A percentile compares a stretch with the other conserved stretches of the same genome.
Conservation (phyloP, 352 stramenopile genomes). For the Pythium scleroteichum region DNA sequence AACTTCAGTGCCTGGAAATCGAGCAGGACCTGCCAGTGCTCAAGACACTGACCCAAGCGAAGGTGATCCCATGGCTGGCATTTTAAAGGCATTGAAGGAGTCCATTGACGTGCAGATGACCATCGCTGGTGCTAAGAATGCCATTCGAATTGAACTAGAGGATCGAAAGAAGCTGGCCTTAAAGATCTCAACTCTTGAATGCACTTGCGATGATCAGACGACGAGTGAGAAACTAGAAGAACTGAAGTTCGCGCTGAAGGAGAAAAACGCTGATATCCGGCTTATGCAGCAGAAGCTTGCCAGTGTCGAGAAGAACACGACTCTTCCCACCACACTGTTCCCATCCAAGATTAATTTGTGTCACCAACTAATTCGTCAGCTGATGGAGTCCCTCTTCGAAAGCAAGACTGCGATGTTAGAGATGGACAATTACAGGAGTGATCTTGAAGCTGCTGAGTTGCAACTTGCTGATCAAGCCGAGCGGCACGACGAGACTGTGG, state of each 20-base stretch:
- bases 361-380: constrained; percentile 52
- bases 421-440: constrained; percentile 38
- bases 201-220: not conserved
- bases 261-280: constrained; percentile 61
- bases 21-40: not conserved
- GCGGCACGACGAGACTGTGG: constrained; percentile 27
- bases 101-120: constrained; percentile 48
- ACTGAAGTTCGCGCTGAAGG: constrained; percentile 39
- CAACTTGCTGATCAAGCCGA: constrained; percentile 34
- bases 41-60: constrained; percentile 18
- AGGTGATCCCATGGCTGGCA: constrained; percentile 27
- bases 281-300: constrained; percentile 64
- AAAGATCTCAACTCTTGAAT: constrained; percentile 36
- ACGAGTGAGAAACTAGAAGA: constrained; percentile 21
- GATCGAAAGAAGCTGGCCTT: constrained; percentile 53
- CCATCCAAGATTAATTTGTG: constrained; percentile 38
- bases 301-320: constrained; percentile 49
- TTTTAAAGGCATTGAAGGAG: constrained; percentile 39
- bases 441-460: constrained; percentile 34
- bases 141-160: constrained; percentile 50
- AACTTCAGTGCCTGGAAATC: not conserved
- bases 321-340: constrained; percentile 44
- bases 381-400: constrained; percentile 50
- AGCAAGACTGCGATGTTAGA: constrained; percentile 35
- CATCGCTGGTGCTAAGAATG: constrained; percentile 49